These are phyloP conservation scores for Fusarium subtropicale DNA, from an alignment of 2,329 filamentous ascomycete genomes.

Conservation along the genomic window DNA sequence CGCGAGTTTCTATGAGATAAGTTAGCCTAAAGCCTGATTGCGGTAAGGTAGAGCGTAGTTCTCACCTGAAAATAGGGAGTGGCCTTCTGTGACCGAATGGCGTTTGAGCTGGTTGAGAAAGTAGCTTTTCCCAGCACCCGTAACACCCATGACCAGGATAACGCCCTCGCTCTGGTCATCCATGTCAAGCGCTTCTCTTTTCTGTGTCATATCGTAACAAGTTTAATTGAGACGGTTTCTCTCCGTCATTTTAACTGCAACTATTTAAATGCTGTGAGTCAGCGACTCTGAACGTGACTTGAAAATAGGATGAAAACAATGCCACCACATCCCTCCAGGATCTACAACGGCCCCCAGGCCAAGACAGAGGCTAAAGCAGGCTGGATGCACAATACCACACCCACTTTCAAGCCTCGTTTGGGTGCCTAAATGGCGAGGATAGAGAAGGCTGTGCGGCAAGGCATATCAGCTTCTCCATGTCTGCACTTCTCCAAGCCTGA, in stretches of 20 bases:
- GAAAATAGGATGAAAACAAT: background rate
- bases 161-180: background rate
- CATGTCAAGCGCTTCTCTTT: background rate
- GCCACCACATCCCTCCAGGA: too few species aligned
- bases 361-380: background rate
- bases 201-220: background rate
- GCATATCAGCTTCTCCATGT: background rate
- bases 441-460: background rate
- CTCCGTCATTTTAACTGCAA: background rate
- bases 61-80: background rate
- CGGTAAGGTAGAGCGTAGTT: fast-evolving
- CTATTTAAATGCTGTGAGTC: background rate
- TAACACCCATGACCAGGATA: slow-evolving; percentile 3
- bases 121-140: slow-evolving; percentile 2
- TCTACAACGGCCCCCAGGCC: background rate
- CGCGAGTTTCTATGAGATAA: background rate
- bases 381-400: background rate
- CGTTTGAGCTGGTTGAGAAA: background rate
- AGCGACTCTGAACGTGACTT: background rate
- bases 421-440: background rate
- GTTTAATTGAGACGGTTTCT: too few species aligned
- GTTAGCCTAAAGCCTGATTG: fast-evolving
- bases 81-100: background rate
- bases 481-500: background rate
- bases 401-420: background rate